A percentile compares a stretch with the other conserved stretches of the same genome.
Evolutionary conservation across 768 basidiomycete species (phyloP).

Genomic region (Lactarius psammicola): DNA sequence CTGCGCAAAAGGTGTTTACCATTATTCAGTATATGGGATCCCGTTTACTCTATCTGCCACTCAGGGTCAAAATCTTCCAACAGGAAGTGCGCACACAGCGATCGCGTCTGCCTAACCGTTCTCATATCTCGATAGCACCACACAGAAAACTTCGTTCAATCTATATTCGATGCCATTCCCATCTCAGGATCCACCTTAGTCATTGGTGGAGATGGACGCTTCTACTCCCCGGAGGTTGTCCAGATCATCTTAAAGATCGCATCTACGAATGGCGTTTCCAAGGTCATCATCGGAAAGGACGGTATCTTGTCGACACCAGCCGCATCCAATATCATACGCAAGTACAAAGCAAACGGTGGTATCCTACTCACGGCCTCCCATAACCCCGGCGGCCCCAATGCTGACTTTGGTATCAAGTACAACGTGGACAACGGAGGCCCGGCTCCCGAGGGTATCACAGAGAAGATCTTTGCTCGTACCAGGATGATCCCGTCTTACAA

Average conservation of each 20-base stretch:
- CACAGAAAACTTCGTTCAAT: slow-evolving; percentile 97
- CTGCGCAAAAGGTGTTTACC: slow-evolving; percentile 80
- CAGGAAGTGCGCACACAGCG: slow-evolving; percentile 62
- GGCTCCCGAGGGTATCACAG: slow-evolving; percentile 93
- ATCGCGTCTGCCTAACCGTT: slow-evolving; percentile 25
- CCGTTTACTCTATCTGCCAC: slow-evolving; percentile 20
- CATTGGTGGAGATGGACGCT: slow-evolving; percentile 97
- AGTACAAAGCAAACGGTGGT: slow-evolving; percentile 94
- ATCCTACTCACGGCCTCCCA: slow-evolving; percentile 96
- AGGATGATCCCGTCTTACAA: slow-evolving; percentile 87
- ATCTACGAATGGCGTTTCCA: slow-evolving; percentile 88
- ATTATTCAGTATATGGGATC: neutral
- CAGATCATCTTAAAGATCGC: slow-evolving; percentile 93
- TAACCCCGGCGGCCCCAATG: slow-evolving; percentile 97
- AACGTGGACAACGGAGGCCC: slow-evolving; percentile 98
- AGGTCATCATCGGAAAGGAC: slow-evolving; percentile 91
- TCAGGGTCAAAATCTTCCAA: slow-evolving; percentile 96
- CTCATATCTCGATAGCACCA: slow-evolving; percentile 60
- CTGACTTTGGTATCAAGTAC: slow-evolving; percentile 99
- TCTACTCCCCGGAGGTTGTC: slow-evolving; percentile 79
- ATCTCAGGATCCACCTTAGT: slow-evolving; percentile 81
- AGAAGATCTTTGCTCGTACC: slow-evolving; percentile 90
- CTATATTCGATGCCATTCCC: slow-evolving; percentile 89
- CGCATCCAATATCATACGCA: slow-evolving; percentile 92
- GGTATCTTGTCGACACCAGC: slow-evolving; percentile 95